Evolutionary conservation across 176 grass and related monocot species (phyloP).

Genomic region (Stipa capillata): DNA sequence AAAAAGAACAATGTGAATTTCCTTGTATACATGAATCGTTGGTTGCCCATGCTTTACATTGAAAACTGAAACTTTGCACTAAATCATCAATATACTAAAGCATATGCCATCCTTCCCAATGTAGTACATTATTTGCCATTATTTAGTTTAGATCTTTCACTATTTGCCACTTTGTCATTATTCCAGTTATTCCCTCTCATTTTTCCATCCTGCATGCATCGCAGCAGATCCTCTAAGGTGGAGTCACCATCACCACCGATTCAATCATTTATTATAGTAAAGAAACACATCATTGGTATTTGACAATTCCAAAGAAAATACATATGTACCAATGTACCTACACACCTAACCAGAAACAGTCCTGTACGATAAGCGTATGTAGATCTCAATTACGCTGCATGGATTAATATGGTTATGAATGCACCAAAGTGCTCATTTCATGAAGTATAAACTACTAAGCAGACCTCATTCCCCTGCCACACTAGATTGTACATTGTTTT

Average conservation of each 20-base stretch:
- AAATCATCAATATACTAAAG: neutral
- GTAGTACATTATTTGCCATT: neutral
- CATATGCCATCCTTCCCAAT: neutral
- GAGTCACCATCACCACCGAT: no score
- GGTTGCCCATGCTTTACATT: neutral
- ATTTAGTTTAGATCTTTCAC: neutral
- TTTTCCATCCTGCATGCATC: neutral
- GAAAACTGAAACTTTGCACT: neutral
- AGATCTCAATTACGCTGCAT: neutral
- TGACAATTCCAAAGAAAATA: neutral
- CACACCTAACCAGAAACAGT: neutral
- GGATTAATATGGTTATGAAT: neutral
- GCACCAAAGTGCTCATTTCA: neutral
- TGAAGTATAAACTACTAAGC: conserved; percentile 2
- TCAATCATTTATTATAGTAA: no score
- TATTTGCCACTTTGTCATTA: neutral
- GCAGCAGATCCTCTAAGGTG: neutral
- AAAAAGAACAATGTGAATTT: neutral
- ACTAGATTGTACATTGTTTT: neutral
- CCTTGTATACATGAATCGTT: neutral
- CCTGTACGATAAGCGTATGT: neutral
- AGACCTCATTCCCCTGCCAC: neutral
- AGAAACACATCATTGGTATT: neutral
- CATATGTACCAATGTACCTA: neutral
- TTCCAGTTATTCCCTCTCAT: neutral